Evolutionary conservation across 169 alveolate genomes (phyloP), one percentile per base, ranked within the genome.

Genomic region (Cytauxzoon felis): DNA sequence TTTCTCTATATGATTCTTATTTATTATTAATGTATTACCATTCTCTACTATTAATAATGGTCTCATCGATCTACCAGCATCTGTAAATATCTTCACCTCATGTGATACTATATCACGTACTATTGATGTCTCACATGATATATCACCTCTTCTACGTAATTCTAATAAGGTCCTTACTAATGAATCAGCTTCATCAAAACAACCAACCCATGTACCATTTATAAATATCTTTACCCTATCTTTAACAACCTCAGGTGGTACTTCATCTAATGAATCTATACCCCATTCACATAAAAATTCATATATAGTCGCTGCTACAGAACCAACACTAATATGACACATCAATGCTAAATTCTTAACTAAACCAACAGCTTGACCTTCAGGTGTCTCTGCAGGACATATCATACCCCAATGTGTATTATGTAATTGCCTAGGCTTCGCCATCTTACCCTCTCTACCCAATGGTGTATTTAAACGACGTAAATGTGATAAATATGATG

Each of bases 361-460:
- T 43, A 98, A 90, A 2, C 99, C 99, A 67, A 98, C 98, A 0
- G 99, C 97, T 43, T 96, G 98, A 9, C 99, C 99, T 87, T 98
- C 99, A 1, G 99, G 99, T 19, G 99, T 98, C 81, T 98, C 99
- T 6, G 99, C 99, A 8, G 99, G 99, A 78, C 99, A 97, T 33
- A 97, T 94, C 99, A 98, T 95, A 16, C 99, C 99, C 99, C 99
- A 98, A 67, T 98, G 99, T 32, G 99, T 97, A 87, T 97, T 98
- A 84, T 98, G 99, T 13, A 98, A 93, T 72, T 98, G 98, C 40
- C 99, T 83, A 1, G 99, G 99, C 80, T 97, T 98, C 32, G 99
- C 98, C 72, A 98, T 85, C 87, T 97, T 98, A 8, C 99, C 99
- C 65, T 96, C 94, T 48, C 99, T 93, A 29, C 98, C 97, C 29